Base-by-base conservation (phyloP, 2,329 filamentous ascomycete species). In the Apiospora sp. region DNA sequence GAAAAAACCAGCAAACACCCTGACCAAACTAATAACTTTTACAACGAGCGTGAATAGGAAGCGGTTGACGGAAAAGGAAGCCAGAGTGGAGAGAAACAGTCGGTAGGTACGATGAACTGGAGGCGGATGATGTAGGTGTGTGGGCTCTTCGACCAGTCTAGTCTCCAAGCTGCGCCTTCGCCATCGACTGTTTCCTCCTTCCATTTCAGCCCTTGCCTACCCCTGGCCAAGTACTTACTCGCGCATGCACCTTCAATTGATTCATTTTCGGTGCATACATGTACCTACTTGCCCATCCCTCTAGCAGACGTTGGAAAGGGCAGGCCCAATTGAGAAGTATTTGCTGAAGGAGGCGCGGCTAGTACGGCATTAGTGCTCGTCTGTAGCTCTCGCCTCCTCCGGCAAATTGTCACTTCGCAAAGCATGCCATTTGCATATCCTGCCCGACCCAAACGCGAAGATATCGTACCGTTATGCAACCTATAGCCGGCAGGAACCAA, bases 1-100 rank as follows among this genome's bases (percentile, higher is more conserved):
- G 16, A n/a, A 24, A 69, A 41, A 13, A 34, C 22, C 41, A 46
- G 41, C 41, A 48, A 34, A 68, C 41, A 68, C 41, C 24, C 44
- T 41, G 34, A 41, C 34, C 58, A 24, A 41, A n/a, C 58, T 37
- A 64, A 10, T n/a, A n/a, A 41, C 34, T 14, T 37, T 64, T 64
- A 22, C 41, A 68, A 68, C 43, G 67, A 68, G 41, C 14, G 43
- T 68, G 67, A 68, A 48, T 43, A 48, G n/a, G 67, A 68, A 68
- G 67, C 41, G 67, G 67, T 44, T 68, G 43, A 68, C 41, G 67
- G 43, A 37, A 68, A 48, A 19, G 67, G n/a, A 64, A 64, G 34
- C 30, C 34, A 8, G 34, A 41, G 58, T 64, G 58, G 58, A 41
- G 58, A 64, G 58, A 64, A 64, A 64, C 34, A 64, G n/a, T 41